Conservation (phyloP, 2,329 filamentous ascomycete genomes). For the Fulvia fulva region DNA sequence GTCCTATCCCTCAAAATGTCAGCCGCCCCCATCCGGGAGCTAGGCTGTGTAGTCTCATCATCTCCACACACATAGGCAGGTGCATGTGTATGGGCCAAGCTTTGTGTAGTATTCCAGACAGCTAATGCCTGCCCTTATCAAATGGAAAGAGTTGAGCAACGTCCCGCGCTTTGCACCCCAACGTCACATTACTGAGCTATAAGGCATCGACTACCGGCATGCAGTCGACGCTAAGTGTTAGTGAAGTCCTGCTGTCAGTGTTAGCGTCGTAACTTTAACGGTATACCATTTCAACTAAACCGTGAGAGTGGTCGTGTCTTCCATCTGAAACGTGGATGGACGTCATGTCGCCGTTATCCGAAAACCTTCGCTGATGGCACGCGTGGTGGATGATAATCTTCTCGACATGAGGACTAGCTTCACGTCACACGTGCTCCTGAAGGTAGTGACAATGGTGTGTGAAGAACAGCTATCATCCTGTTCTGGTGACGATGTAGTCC, state of each 20-base stretch:
- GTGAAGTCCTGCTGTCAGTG: not conserved
- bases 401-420: not conserved
- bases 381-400: not conserved
- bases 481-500: not conserved
- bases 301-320: not conserved
- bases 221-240: not conserved
- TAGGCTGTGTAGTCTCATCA: not conserved
- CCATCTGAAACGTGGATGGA: not conserved
- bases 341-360: not conserved
- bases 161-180: not conserved
- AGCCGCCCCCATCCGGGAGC: not conserved
- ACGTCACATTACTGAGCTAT: not conserved
- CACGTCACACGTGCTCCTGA: not conserved
- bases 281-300: not conserved
- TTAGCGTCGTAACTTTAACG: not conserved
- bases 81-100: not conserved
- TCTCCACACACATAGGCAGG: not conserved
- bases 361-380: not conserved
- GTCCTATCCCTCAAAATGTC: not conserved
- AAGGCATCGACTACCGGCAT: not conserved
- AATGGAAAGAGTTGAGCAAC: not conserved
- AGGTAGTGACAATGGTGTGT: not conserved
- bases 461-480: not conserved
- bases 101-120: not conserved
- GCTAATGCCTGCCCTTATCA: not conserved